Percentiles rank a stretch among this genome's conserved stretches.
phyloP scores from a whole-genome alignment of 345 rosid species.

The Isatis tinctoria region DNA sequence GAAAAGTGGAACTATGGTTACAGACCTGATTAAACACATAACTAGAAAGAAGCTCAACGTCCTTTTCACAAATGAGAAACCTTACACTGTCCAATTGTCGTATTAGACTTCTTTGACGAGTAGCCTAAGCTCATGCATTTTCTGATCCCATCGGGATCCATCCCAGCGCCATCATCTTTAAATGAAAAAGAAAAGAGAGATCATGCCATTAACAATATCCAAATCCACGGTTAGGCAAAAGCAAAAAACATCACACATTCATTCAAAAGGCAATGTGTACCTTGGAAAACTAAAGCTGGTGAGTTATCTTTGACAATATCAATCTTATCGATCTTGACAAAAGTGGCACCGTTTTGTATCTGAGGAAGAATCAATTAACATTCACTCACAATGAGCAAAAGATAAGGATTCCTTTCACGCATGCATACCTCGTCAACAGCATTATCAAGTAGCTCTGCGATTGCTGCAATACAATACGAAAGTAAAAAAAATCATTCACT shows the following conservation, averaged over 20 bases:
- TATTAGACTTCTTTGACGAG: slow-evolving; percentile 85
- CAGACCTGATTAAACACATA: background rate
- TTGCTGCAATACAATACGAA: slow-evolving; percentile 53
- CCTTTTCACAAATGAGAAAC: background rate
- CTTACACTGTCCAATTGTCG: slow-evolving; percentile 91
- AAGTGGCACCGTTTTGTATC: slow-evolving; percentile 83
- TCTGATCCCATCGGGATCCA: slow-evolving; percentile 75
- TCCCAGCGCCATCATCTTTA: slow-evolving; percentile 96
- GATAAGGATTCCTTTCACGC: background rate
- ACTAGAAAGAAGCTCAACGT: slow-evolving; percentile 5
- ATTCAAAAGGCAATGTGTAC: slow-evolving; percentile 31
- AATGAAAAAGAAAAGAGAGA: background rate
- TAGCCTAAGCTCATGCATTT: slow-evolving; percentile 98
- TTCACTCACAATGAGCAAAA: background rate
- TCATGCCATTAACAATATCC: no score
- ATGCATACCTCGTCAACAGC: slow-evolving; percentile 88
- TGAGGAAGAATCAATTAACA: slow-evolving; percentile 29
- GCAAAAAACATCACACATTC: background rate
- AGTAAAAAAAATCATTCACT: no score
- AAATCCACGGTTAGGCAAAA: background rate
- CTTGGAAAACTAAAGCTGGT: slow-evolving; percentile 82
- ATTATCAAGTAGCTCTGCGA: slow-evolving; percentile 95
- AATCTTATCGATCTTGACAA: slow-evolving; percentile 81
- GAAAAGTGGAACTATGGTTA: background rate
- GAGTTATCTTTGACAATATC: slow-evolving; percentile 63